Evolutionary conservation across 179 eudicot genomes (phyloP).

Genomic region (Silene noctiflora): DNA sequence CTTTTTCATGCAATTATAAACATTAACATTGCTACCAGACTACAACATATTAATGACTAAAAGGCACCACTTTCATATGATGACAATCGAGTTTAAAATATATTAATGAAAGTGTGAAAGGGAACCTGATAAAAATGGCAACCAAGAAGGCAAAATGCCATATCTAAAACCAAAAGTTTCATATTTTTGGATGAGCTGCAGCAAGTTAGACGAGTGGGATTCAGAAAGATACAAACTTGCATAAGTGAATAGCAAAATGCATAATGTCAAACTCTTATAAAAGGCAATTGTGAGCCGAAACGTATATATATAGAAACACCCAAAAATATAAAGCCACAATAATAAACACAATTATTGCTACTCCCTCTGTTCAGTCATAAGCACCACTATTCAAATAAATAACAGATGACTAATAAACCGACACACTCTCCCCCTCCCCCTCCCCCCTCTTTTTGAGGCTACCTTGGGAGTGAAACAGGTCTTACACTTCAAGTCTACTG

Average conservation of each 20-base stretch:
- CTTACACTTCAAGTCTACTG: no score
- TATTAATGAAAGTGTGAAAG: not conserved
- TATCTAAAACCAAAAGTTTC: slow-evolving; percentile 7
- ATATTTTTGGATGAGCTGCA: slow-evolving; percentile 32
- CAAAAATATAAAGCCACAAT: not conserved
- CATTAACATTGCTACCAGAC: not conserved
- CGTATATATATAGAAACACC: not conserved
- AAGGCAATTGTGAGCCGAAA: not conserved
- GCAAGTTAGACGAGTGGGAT: slow-evolving; percentile 11
- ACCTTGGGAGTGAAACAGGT: no score
- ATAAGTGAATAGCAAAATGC: not conserved
- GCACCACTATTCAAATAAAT: no score
- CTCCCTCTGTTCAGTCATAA: not conserved
- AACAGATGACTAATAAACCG: no score
- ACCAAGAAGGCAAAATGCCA: slow-evolving; percentile 15
- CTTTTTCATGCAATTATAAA: not conserved
- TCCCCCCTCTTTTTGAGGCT: no score
- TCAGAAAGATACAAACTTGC: slow-evolving; percentile 7
- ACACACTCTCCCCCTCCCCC: no score
- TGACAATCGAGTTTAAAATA: not conserved
- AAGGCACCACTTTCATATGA: not conserved
- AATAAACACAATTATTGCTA: not conserved
- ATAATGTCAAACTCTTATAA: not conserved
- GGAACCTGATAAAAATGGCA: slow-evolving; percentile 1
- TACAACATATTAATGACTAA: not conserved